Evolutionary conservation across 306 rosid species (phyloP).

Genomic region (Vachellia pachyceras): DNA sequence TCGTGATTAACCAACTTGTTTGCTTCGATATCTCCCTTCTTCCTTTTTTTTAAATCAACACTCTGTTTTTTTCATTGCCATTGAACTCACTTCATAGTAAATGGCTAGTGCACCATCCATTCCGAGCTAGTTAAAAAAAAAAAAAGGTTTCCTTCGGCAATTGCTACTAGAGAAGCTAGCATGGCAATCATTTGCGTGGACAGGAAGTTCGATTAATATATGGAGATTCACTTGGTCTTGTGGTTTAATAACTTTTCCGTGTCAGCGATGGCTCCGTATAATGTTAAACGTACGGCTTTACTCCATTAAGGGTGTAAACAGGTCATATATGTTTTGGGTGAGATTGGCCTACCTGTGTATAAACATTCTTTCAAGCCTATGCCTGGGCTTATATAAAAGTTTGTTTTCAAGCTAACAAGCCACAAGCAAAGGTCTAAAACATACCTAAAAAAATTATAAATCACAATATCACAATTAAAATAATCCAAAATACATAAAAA

Average conservation of each 20-base stretch:
- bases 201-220: background rate
- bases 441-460: too few species aligned
- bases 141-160: constrained; percentile 11
- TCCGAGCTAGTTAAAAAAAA: too few species aligned
- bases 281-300: background rate
- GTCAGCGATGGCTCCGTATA: background rate
- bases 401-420: too few species aligned
- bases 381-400: too few species aligned
- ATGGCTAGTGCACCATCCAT: constrained; percentile 10
- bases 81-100: constrained; percentile 9
- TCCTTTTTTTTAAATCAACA: constrained; percentile 3
- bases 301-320: too few species aligned
- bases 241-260: constrained; percentile 13
- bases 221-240: constrained; percentile 7
- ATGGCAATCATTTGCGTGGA: constrained; percentile 15
- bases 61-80: background rate
- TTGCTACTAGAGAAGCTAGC: constrained; percentile 23
- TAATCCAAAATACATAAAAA: too few species aligned
- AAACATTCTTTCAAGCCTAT: too few species aligned
- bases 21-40: background rate
- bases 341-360: too few species aligned
- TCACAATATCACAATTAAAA: too few species aligned
- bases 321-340: too few species aligned
- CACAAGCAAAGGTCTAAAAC: too few species aligned
- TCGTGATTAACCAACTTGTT: constrained; percentile 31